These are phyloP conservation scores for Sesbania bispinosa DNA, from an alignment of 306 rosid genomes.

Conservation along the genomic window DNA sequence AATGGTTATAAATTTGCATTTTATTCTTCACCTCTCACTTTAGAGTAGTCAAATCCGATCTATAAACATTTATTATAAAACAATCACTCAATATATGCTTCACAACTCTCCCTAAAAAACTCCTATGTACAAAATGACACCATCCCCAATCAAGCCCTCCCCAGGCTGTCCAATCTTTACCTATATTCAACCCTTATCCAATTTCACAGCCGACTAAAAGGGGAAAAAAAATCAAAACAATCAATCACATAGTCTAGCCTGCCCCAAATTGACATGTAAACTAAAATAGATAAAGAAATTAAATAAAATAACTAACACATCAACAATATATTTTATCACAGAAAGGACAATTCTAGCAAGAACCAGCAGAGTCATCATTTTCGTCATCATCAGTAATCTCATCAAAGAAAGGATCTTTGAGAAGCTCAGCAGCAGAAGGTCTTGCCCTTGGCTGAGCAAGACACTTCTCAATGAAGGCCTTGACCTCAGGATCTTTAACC, in stretches of 20 bases:
- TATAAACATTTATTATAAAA: neutral
- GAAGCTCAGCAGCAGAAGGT: slow-evolving; percentile 81
- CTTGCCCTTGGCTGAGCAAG: slow-evolving; percentile 67
- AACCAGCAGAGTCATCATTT: slow-evolving; percentile 1
- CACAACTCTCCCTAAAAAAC: neutral
- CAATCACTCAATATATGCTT: slow-evolving; percentile 8
- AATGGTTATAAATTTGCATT: too few relatives aligned
- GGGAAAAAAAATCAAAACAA: neutral
- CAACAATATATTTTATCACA: neutral
- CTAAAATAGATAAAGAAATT: neutral
- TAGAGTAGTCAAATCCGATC: neutral
- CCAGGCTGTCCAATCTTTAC: neutral
- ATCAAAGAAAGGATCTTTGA: slow-evolving; percentile 63
- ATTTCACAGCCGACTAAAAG: slow-evolving; percentile 16
- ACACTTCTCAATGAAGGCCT: slow-evolving; percentile 72
- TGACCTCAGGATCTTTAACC: slow-evolving; percentile 56
- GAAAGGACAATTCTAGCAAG: slow-evolving; percentile 6
- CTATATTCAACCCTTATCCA: slow-evolving; percentile 26
- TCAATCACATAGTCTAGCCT: neutral
- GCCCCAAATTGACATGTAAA: slow-evolving; percentile 17
- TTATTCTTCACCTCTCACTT: too few relatives aligned
- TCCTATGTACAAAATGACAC: slow-evolving; percentile 33
- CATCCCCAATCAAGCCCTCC: slow-evolving; percentile 31
- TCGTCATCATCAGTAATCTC: slow-evolving; percentile 51
- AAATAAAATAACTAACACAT: neutral